Conservation (phyloP, 208 protist genomes). For the Chromosphaera perkinsii region DNA sequence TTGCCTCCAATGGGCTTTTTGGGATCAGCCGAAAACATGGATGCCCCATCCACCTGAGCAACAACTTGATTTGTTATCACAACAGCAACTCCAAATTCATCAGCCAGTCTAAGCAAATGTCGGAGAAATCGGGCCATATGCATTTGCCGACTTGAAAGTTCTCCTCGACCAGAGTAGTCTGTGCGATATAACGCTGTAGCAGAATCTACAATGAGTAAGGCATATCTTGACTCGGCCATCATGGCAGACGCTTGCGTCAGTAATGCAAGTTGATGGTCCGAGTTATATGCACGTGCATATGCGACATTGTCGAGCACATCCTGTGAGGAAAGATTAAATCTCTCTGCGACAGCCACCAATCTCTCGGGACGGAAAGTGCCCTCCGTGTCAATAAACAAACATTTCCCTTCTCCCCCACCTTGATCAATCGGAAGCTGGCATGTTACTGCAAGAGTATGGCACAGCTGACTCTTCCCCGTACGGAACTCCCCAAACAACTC, state of each 20-base stretch:
- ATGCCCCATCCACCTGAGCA: conserved; percentile 88
- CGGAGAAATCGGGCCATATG: conserved; percentile 97
- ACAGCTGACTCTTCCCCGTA: conserved; percentile 95
- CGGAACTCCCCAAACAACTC: conserved; percentile 99
- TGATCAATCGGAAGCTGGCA: conserved; percentile 78
- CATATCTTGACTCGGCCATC: conserved; percentile 90
- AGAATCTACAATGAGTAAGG: conserved; percentile 96
- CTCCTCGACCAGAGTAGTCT: conserved; percentile 95
- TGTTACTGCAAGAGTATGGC: conserved; percentile 96
- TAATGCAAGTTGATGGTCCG: conserved; percentile 93
- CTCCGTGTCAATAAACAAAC: conserved; percentile 98
- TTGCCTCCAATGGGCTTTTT: conserved; percentile 99
- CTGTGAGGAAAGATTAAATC: conserved; percentile 85
- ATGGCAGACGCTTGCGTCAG: conserved; percentile 90
- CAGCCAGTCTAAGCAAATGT: conserved; percentile 87
- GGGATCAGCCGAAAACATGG: conserved; percentile 90
- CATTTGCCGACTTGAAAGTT: conserved; percentile 94
- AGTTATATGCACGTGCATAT: conserved; percentile 97
- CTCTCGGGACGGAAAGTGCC: conserved; percentile 95
- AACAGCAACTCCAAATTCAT: conserved; percentile 68
- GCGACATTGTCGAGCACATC: conserved; percentile 97
- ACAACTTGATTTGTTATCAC: conserved; percentile 71
- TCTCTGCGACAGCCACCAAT: conserved; percentile 68
- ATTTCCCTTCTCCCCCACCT: conserved; percentile 94
- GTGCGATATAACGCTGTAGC: conserved; percentile 96